A percentile compares a stretch with the other conserved stretches of the same genome.
These are phyloP conservation scores for Lactarius trivialis DNA, from an alignment of 768 basidiomycete species.

Conservation along the genomic window DNA sequence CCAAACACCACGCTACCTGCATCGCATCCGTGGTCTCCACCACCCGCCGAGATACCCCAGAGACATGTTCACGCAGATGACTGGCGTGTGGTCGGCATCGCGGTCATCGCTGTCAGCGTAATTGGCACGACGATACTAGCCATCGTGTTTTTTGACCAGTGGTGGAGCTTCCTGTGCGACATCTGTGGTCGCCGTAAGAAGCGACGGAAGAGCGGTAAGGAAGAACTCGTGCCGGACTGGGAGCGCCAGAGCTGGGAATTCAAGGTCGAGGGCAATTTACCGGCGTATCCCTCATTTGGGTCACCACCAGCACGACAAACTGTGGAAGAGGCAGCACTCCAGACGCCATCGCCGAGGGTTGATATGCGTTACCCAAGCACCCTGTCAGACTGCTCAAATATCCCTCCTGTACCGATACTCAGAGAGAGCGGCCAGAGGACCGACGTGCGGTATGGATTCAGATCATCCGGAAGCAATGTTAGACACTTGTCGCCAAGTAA, in stretches of 20 bases:
- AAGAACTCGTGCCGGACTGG: constrained; percentile 61
- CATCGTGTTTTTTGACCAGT: constrained; percentile 64
- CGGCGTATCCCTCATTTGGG: constrained; percentile 30
- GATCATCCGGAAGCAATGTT: not conserved
- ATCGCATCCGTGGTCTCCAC: not conserved
- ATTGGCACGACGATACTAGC: constrained; percentile 50
- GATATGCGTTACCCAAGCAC: not conserved
- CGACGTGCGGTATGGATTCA: not conserved
- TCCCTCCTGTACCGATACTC: not conserved
- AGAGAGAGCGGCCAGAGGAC: not conserved
- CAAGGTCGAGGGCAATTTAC: constrained; percentile 24
- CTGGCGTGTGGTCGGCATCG: constrained; percentile 69
- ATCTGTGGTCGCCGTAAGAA: constrained; percentile 36
- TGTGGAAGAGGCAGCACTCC: constrained; percentile 1
- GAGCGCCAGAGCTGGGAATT: constrained; percentile 55
- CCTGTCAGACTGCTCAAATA: not conserved
- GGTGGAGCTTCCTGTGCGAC: constrained; percentile 56
- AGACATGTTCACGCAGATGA: constrained; percentile 20
- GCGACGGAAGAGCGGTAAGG: constrained; percentile 31
- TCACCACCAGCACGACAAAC: constrained; percentile 19
- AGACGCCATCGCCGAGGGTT: not conserved
- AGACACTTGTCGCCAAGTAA: not conserved
- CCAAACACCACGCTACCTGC: not conserved
- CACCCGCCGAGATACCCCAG: constrained; percentile 13
- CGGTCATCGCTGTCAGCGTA: constrained; percentile 54